Base-by-base conservation (phyloP, 305 asterid species). In the Plantago coronopus region DNA sequence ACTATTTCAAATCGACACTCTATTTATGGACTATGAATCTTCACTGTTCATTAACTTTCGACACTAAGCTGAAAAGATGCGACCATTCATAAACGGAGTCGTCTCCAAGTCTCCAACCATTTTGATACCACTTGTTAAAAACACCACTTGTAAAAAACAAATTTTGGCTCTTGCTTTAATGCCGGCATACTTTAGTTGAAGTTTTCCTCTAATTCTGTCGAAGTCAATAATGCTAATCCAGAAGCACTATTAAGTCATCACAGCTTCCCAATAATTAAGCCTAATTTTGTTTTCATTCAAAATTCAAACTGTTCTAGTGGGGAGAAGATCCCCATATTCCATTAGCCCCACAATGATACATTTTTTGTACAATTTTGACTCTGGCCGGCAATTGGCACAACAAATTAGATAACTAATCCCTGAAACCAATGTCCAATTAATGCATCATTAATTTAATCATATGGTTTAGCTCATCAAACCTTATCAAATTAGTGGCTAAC, bases 361-460 rank as follows among this genome's bases (percentile, higher is more conserved):
- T 48, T 27, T 22, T 56, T 37, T 38, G 73, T 66, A 66, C 74
- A 68, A 59, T 54, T 69, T 78, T 78, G 87, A 80, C 79, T 55
- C 38, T 57, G 71, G 78, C 79, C 77, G 60, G 80, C 87, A 61
- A 59, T 29, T 61, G 46, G 76, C 75, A 74, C 63, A 55, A 63
- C 65, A 57, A 69, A 65, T 58, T 27, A 63, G 74, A 75, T 56
- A 66, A 54, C 62, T 43, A 73, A 65, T 69, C 37, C 43, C 61
- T 47, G 61, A 77, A 70, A 68, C 61, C 82, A 68, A 74, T 17
- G 73, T 49, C 20, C 65, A 68, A 67, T 67, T 70, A 73, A 70
- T 69, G 74, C 72, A 51, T 59, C 70, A 64, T 46, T 7, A 63
- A 34, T 71, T 27, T 42, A 46, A 63, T 67, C 66, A 63, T 59